Conservation (phyloP, 257 asterid species). For the Lithospermum erythrorhizon region DNA sequence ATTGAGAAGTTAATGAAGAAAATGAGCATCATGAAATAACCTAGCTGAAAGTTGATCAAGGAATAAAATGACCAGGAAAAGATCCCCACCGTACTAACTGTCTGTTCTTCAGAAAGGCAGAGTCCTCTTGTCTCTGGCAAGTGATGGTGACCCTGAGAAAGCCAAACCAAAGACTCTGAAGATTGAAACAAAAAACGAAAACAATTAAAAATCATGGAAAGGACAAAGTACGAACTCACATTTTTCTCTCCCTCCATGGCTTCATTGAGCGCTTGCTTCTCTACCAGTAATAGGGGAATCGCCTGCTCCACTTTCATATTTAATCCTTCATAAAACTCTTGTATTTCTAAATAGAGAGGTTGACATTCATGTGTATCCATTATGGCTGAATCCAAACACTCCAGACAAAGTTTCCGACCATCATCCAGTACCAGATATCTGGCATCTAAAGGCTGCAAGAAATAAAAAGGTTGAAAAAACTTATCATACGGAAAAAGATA, state of each 20-base stretch:
- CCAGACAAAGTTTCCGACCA: conserved; percentile 84
- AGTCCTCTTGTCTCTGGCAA: conserved; percentile 92
- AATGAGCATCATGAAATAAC: neutral
- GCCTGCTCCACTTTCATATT: conserved; percentile 97
- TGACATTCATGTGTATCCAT: conserved; percentile 98
- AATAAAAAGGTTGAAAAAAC: conserved; percentile 9
- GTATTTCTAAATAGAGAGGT: conserved; percentile 89
- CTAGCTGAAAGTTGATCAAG: neutral
- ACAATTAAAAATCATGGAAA: neutral
- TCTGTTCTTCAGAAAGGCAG: conserved; percentile 92
- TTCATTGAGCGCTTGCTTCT: conserved; percentile 91
- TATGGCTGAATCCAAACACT: conserved; percentile 94
- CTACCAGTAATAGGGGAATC: conserved; percentile 88
- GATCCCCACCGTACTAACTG: conserved; percentile 63
- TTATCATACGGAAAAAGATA: neutral
- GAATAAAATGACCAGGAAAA: neutral
- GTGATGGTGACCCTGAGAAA: conserved; percentile 79
- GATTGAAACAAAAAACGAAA: neutral
- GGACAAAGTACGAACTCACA: conserved; percentile 25
- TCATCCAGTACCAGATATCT: conserved; percentile 76
- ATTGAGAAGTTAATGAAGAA: neutral
- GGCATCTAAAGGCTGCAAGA: conserved; percentile 57
- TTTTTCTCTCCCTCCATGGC: conserved; percentile 96
- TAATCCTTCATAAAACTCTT: conserved; percentile 87
- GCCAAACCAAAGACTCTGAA: neutral